Evolutionary conservation across 352 stramenopile genomes (phyloP).

Genomic region (Blastocystis sp.): DNA sequence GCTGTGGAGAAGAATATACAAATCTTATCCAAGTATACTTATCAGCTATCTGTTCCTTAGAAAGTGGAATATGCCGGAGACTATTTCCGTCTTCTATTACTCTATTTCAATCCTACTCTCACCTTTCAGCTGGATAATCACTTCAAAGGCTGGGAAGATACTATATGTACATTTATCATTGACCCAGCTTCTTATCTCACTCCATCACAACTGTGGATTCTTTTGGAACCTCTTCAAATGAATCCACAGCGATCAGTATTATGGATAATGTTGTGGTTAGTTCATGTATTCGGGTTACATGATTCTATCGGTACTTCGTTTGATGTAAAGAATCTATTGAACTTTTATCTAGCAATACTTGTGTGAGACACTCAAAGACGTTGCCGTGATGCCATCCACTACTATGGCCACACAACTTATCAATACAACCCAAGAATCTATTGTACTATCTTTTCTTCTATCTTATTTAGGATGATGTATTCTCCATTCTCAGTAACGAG

Average conservation of each 20-base stretch:
- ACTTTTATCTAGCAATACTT: neutral
- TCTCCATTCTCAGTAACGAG: neutral
- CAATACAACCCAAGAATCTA: neutral
- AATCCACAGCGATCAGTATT: neutral
- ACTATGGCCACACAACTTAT: conserved; percentile 5
- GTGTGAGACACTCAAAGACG: neutral
- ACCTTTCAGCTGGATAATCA: conserved; percentile 3
- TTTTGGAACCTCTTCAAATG: conserved; percentile 25
- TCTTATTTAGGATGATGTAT: neutral
- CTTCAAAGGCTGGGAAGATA: conserved; percentile 33
- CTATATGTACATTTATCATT: conserved; percentile 5
- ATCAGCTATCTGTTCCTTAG: neutral
- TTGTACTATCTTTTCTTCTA: neutral
- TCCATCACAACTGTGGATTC: neutral
- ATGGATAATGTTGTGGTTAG: conserved; percentile 19
- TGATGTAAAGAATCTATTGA: neutral
- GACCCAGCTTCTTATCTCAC: neutral
- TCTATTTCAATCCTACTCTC: conserved; percentile 47
- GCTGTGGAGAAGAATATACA: neutral
- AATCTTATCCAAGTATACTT: conserved; percentile 2
- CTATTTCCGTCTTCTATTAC: conserved; percentile 54
- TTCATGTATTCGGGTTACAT: neutral
- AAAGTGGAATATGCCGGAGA: conserved; percentile 40
- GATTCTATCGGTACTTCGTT: neutral
- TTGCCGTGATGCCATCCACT: neutral